Conservation (phyloP, 805 yeast genomes). For the Yarrowia sp. region DNA sequence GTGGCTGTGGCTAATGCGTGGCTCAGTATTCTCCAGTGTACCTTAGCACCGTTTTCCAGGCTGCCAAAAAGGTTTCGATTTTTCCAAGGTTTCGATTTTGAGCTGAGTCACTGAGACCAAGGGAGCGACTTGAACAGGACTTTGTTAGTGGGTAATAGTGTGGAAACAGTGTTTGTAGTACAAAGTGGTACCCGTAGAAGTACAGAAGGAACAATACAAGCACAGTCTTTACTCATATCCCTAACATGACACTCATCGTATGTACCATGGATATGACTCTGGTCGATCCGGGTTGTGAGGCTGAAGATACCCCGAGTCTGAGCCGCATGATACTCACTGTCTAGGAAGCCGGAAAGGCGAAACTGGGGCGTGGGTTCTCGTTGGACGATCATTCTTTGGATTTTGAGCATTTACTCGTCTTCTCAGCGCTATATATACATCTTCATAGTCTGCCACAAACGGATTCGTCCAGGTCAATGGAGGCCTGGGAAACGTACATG, state of each 20-base stretch:
- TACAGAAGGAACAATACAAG: too few relatives aligned
- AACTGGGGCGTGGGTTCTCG: not conserved
- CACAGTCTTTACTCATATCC: too few relatives aligned
- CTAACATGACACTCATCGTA: too few relatives aligned
- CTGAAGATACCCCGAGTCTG: too few relatives aligned
- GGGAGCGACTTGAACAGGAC: not conserved
- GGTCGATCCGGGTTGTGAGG: slow-evolving; percentile 11
- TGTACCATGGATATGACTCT: slow-evolving; percentile 20
- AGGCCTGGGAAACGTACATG: not conserved
- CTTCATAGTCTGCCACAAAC: not conserved
- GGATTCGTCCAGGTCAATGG: not conserved
- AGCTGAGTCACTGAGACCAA: not conserved
- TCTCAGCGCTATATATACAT: not conserved
- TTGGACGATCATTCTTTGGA: not conserved
- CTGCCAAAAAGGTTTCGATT: slow-evolving; percentile 2
- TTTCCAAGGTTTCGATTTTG: not conserved
- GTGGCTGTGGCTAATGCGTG: slow-evolving; percentile 20
- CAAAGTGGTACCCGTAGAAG: too few relatives aligned
- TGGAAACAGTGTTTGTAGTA: too few relatives aligned
- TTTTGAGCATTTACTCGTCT: not conserved
- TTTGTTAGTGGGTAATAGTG: not conserved
- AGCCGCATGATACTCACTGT: not conserved
- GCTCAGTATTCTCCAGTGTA: not conserved
- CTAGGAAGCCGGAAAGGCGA: not conserved
- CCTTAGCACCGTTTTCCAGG: not conserved